Evolutionary conservation across 2,329 filamentous ascomycete species (phyloP).

Genomic region (Fusarium annulatum): DNA sequence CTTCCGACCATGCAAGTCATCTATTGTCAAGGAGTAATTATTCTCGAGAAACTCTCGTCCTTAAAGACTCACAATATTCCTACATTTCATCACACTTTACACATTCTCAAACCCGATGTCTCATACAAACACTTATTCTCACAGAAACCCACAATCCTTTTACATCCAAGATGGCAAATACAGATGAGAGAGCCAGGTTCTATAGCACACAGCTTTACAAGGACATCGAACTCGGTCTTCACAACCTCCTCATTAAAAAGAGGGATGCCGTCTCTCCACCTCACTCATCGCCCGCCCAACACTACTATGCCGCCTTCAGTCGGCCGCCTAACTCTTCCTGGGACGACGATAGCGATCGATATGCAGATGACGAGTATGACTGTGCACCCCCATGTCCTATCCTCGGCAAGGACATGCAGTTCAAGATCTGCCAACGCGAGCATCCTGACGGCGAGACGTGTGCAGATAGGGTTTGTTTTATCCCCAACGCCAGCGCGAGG

Average conservation of each 20-base stretch:
- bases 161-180: background rate
- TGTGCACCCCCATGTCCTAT: background rate
- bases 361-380: background rate
- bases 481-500: background rate
- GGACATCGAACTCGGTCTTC: constrained; percentile 14
- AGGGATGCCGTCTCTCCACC: background rate
- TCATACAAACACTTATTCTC: background rate
- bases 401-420: background rate
- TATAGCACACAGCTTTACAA: background rate
- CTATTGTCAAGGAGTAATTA: too few species aligned
- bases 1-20: rapidly evolving
- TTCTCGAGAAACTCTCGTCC: background rate
- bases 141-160: background rate
- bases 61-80: background rate
- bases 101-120: background rate
- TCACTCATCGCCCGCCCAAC: background rate
- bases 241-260: background rate
- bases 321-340: background rate
- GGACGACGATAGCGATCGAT: background rate
- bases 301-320: constrained; percentile 1
- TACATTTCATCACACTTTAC: background rate
- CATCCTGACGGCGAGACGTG: background rate
- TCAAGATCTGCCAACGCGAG: background rate
- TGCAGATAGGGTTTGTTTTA: constrained; percentile 2
- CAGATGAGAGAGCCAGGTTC: background rate